Conservation (phyloP, 495 filamentous ascomycete species). For the Podospora bellae-mahoneyi region DNA sequence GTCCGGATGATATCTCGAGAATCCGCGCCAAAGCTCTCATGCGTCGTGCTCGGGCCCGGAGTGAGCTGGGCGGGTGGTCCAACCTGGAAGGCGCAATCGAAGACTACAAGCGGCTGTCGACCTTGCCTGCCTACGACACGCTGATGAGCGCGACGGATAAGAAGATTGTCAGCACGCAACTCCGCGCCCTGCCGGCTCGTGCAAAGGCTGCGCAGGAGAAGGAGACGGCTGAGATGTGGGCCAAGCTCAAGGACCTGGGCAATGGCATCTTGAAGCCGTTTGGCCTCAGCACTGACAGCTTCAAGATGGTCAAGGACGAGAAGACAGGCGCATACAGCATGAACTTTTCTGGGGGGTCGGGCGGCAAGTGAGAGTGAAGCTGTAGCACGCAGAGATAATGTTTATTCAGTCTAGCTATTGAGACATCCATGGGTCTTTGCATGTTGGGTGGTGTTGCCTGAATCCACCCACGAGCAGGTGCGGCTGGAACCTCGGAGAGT, state of each 20-base stretch:
- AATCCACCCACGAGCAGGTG: too few species aligned
- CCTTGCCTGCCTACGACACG: constrained; percentile 33
- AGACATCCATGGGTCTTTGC: too few species aligned
- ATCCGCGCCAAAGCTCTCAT: constrained; percentile 82
- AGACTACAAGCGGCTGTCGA: constrained; percentile 61
- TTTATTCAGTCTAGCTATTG: neutral
- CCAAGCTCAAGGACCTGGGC: constrained; percentile 87
- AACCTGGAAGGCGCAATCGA: constrained; percentile 77
- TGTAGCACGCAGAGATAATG: too few species aligned
- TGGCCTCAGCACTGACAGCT: constrained; percentile 87
- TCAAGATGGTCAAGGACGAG: constrained; percentile 88
- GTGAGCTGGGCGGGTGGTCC: constrained; percentile 71
- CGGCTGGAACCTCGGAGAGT: too few species aligned
- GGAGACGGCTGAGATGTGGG: constrained; percentile 95
- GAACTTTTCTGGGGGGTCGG: constrained; percentile 60
- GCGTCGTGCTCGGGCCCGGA: constrained; percentile 73
- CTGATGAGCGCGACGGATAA: constrained; percentile 62
- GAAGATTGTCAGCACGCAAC: constrained; percentile 61
- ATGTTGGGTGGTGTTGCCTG: too few species aligned
- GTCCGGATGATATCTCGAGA: constrained; percentile 63
- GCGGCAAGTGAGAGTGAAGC: neutral
- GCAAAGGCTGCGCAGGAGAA: constrained; percentile 73
- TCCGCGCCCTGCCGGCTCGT: constrained; percentile 59
- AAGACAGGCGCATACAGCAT: constrained; percentile 88
- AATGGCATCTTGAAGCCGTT: constrained; percentile 92